These are phyloP conservation scores for Ogataea philodendri DNA, from an alignment of 805 yeast species.

Conservation along the genomic window DNA sequence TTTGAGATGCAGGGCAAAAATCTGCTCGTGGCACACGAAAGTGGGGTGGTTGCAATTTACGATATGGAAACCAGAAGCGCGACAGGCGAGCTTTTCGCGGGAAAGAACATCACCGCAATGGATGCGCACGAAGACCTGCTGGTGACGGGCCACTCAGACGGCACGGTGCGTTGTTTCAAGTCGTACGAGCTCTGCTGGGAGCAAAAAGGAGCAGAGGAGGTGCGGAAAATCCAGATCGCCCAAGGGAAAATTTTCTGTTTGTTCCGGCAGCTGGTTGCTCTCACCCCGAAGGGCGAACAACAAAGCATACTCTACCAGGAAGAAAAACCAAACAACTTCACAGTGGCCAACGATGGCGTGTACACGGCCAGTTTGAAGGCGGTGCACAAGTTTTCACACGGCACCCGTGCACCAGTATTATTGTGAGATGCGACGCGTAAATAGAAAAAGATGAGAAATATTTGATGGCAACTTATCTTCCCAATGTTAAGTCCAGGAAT, in stretches of 20 bases:
- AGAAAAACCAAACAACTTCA: constrained; percentile 1
- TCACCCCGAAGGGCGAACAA: neutral
- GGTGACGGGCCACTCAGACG: constrained; percentile 22
- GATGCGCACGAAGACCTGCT: constrained; percentile 6
- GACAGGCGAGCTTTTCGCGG: constrained; percentile 24
- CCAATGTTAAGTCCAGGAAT: constrained; percentile 23
- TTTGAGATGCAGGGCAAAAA: constrained; percentile 48
- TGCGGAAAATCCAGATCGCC: neutral
- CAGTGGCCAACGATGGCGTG: neutral
- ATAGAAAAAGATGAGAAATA: constrained; percentile 4
- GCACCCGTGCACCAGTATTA: constrained; percentile 4
- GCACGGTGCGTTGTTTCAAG: constrained; percentile 8
- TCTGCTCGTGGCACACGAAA: constrained; percentile 42
- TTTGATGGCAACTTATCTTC: constrained; percentile 14
- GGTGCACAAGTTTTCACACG: neutral
- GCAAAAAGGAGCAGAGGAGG: constrained; percentile 1
- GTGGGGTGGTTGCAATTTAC: constrained; percentile 44
- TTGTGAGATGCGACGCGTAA: constrained; percentile 11
- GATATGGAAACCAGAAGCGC: constrained; percentile 33
- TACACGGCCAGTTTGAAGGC: constrained; percentile 1
- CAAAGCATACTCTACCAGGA: neutral
- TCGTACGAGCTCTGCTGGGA: neutral
- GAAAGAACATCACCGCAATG: constrained; percentile 13
- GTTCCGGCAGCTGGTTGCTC: constrained; percentile 1
- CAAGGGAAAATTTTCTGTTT: neutral